phyloP scores from a whole-genome alignment of 768 basidiomycete species.

The Suillus brevipes region DNA sequence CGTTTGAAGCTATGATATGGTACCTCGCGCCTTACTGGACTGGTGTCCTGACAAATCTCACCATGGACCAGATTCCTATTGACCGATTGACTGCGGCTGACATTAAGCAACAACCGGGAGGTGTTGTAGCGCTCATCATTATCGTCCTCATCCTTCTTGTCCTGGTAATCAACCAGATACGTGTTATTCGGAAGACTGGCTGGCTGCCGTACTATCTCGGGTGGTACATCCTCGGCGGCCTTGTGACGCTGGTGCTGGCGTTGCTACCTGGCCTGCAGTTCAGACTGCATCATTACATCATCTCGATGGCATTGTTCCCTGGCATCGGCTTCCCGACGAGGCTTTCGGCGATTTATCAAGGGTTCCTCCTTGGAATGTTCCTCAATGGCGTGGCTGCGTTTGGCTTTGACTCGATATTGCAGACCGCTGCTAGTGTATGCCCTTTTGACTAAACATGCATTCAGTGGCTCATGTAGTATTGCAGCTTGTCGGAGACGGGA shows the following conservation, averaged over 20 bases:
- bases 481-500: constrained; percentile 73
- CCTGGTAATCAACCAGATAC: constrained; percentile 69
- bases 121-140: constrained; percentile 65
- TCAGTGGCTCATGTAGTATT: constrained; percentile 8
- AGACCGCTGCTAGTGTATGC: constrained; percentile 70
- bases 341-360: constrained; percentile 77
- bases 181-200: constrained; percentile 83
- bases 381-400: constrained; percentile 78
- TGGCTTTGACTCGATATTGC: constrained; percentile 76
- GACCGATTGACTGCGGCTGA: constrained; percentile 72
- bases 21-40: constrained; percentile 81
- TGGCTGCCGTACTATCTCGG: constrained; percentile 75
- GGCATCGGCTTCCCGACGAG: constrained; percentile 82
- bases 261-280: constrained; percentile 68
- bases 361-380: constrained; percentile 80
- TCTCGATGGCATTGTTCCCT: constrained; percentile 72
- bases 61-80: constrained; percentile 72
- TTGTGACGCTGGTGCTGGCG: constrained; percentile 65
- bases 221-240: constrained; percentile 71
- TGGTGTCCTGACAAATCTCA: constrained; percentile 73
- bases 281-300: constrained; percentile 82
- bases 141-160: constrained; percentile 61
- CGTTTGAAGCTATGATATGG: constrained; percentile 71
- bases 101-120: constrained; percentile 63
- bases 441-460: not conserved